Evolutionary conservation across 2,329 filamentous ascomycete species (phyloP).

Genomic region (Cytospora schulzeri): DNA sequence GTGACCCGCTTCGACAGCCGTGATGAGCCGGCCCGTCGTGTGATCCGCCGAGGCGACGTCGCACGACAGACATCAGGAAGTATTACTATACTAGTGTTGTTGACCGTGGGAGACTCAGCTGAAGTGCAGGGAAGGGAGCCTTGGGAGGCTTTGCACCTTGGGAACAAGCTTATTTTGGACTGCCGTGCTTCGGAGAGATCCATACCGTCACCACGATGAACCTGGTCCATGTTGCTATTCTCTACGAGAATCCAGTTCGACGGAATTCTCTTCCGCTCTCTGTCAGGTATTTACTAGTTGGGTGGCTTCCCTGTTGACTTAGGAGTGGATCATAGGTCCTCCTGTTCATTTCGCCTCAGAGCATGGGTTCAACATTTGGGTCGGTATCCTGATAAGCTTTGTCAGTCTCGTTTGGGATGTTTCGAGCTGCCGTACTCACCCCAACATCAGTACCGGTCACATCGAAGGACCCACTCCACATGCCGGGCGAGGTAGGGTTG

Average conservation of each 20-base stretch:
- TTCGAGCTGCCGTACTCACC: background rate
- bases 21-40: conserved; percentile 11
- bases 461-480: background rate
- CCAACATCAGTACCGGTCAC: background rate
- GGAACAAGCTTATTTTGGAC: conserved; percentile 22
- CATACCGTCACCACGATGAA: conserved; percentile 4
- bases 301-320: conserved; percentile 14
- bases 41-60: conserved; percentile 10
- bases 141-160: background rate
- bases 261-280: conserved; percentile 3
- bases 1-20: conserved; percentile 12
- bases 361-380: background rate
- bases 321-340: conserved; percentile 16
- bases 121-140: background rate
- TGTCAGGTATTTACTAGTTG: conserved; percentile 11
- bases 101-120: background rate
- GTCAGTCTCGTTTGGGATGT: background rate
- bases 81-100: background rate
- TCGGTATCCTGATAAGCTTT: conserved; percentile 6
- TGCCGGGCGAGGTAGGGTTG: background rate
- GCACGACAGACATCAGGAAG: conserved; percentile 1
- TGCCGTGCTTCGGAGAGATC: conserved; percentile 6
- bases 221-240: background rate
- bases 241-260: background rate
- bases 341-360: conserved; percentile 23